These are phyloP conservation scores for Aschersonia sp. DNA, from an alignment of 2,329 filamentous ascomycete genomes.

Conservation along the genomic window DNA sequence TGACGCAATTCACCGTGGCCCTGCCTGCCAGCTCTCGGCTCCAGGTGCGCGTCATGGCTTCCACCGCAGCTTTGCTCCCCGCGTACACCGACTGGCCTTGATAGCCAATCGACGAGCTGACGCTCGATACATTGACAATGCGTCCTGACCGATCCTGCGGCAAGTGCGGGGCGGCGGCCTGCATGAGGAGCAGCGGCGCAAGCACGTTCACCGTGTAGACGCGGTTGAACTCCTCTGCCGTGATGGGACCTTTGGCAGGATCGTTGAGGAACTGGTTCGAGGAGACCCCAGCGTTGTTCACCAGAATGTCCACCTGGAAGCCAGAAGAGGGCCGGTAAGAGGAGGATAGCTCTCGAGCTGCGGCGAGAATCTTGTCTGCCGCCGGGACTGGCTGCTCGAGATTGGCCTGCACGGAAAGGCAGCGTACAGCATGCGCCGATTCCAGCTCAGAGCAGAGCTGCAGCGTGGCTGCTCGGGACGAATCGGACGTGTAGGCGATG, in stretches of 20 bases:
- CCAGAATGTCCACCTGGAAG: constrained; percentile 55
- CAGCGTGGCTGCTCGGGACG: constrained; percentile 31
- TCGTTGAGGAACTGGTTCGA: constrained; percentile 51
- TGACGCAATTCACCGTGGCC: constrained; percentile 41
- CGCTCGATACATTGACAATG: constrained; percentile 42
- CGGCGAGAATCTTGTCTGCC: constrained; percentile 13
- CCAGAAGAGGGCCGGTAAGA: constrained; percentile 8
- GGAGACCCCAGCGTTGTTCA: constrained; percentile 73
- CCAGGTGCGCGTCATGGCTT: constrained; percentile 46
- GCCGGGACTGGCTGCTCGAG: constrained; percentile 12
- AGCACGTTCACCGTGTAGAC: constrained; percentile 73
- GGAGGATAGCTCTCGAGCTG: constrained; percentile 12
- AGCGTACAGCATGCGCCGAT: constrained; percentile 22
- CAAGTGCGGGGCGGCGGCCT: constrained; percentile 57
- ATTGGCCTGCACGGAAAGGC: constrained; percentile 14
- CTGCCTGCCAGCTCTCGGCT: constrained; percentile 38
- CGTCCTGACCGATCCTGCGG: constrained; percentile 48
- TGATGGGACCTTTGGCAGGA: constrained; percentile 33
- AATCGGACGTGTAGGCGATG: constrained; percentile 44
- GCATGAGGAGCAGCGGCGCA: constrained; percentile 62
- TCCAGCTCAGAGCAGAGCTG: constrained; percentile 31
- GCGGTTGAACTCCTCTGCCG: constrained; percentile 49
- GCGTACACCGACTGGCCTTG: constrained; percentile 41
- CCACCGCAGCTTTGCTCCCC: constrained; percentile 41
- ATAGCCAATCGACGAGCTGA: constrained; percentile 38